Conservation (phyloP, 2,329 filamentous ascomycete species). For the Claviceps lovelessii region DNA sequence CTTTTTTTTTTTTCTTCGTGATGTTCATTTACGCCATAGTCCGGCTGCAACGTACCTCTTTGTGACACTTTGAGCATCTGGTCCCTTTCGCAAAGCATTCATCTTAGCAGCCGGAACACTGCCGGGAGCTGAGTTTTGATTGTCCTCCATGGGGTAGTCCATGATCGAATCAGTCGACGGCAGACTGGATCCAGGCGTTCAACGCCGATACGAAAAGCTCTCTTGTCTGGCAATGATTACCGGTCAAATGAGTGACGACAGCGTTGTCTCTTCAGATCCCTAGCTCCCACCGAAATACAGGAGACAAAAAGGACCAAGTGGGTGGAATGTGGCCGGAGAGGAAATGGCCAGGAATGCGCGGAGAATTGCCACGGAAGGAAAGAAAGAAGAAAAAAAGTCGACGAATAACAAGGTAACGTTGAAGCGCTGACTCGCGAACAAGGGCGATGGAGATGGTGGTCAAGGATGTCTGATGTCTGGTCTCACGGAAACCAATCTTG, state of each 20-base stretch:
- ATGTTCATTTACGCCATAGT: background rate
- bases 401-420: background rate
- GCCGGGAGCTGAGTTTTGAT: slow-evolving; percentile 54
- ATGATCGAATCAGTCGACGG: slow-evolving; percentile 12
- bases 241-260: background rate
- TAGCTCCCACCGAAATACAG: background rate
- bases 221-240: background rate
- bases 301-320: background rate
- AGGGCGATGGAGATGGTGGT: background rate
- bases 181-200: background rate
- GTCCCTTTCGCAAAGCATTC: slow-evolving; percentile 38
- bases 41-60: slow-evolving; percentile 44
- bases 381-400: background rate
- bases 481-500: background rate
- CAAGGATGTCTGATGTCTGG: background rate
- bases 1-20: background rate
- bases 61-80: slow-evolving; percentile 59
- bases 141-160: slow-evolving; percentile 37
- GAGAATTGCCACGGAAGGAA: background rate
- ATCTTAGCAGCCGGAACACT: slow-evolving; percentile 49
- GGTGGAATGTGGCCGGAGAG: background rate
- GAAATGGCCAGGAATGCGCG: slow-evolving; percentile 1
- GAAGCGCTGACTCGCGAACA: background rate
- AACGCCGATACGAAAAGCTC: background rate
- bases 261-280: background rate